Conservation (phyloP, 768 basidiomycete species). For the Mycena crocata region DNA sequence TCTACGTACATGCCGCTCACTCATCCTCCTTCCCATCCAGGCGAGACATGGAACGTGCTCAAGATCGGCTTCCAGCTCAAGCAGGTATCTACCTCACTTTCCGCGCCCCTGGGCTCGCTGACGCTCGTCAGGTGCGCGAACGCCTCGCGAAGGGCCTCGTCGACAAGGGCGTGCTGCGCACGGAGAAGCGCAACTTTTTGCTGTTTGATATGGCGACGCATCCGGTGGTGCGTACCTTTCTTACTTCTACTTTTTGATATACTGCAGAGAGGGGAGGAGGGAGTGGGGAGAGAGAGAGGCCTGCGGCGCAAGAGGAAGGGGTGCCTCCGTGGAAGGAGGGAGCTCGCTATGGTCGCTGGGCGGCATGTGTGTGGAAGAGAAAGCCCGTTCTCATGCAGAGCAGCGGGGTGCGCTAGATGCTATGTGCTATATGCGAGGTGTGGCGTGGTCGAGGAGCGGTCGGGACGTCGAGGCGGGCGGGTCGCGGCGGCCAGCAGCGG, state of each 20-base stretch:
- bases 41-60: conserved; percentile 99
- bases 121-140: conserved; percentile 84
- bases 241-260: background rate
- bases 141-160: conserved; percentile 97
- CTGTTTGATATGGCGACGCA: conserved; percentile 99
- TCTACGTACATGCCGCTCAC: background rate
- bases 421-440: no score
- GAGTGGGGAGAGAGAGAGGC: background rate
- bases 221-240: conserved; percentile 63
- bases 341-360: no score
- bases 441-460: no score
- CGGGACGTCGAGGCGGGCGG: no score
- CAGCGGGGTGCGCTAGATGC: no score
- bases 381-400: no score
- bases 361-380: no score
- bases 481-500: no score
- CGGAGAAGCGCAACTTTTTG: conserved; percentile 98
- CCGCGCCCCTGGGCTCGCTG: no score
- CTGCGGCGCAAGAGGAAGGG: no score
- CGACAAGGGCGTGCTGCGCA: conserved; percentile 98
- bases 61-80: conserved; percentile 97
- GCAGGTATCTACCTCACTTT: conserved; percentile 13
- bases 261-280: background rate
- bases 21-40: conserved; percentile 53
- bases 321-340: no score